Conservation (phyloP, 805 yeast genomes). For the Naumovozyma dairenensis region DNA sequence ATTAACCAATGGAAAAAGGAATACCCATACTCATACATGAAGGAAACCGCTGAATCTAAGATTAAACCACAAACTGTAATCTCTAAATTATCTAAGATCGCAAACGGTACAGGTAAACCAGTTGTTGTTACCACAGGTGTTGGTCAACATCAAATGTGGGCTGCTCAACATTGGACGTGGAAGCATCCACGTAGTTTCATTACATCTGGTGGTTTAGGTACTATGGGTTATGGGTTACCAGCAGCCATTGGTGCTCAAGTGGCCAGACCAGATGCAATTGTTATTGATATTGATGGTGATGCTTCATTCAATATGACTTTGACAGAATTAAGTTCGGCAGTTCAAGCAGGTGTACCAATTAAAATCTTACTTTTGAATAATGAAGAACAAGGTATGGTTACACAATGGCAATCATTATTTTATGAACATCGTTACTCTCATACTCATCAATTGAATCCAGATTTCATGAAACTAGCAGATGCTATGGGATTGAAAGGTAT, state of each 20-base stretch:
- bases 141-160: constrained; percentile 99
- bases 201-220: constrained; percentile 97
- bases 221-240: constrained; percentile 97
- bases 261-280: constrained; percentile 88
- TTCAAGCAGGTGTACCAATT: constrained; percentile 85
- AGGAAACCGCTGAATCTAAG: constrained; percentile 67
- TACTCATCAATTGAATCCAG: constrained; percentile 92
- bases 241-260: constrained; percentile 98
- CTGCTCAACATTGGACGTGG: constrained; percentile 97
- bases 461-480: constrained; percentile 86
- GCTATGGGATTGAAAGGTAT: constrained; percentile 88
- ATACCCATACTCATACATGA: constrained; percentile 76
- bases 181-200: constrained; percentile 83
- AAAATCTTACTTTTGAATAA: constrained; percentile 85
- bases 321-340: constrained; percentile 87
- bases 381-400: constrained; percentile 99
- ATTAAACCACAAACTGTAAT: constrained; percentile 93
- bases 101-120: constrained; percentile 46
- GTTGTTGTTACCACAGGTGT: constrained; percentile 95
- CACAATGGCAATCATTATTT: constrained; percentile 97
- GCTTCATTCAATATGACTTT: constrained; percentile 98
- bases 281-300: constrained; percentile 96
- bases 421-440: constrained; percentile 97
- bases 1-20: constrained; percentile 74
- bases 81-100: constrained; percentile 63